Evolutionary conservation across 257 asterid genomes (phyloP).

Genomic region (Solanum chiquidenum): DNA sequence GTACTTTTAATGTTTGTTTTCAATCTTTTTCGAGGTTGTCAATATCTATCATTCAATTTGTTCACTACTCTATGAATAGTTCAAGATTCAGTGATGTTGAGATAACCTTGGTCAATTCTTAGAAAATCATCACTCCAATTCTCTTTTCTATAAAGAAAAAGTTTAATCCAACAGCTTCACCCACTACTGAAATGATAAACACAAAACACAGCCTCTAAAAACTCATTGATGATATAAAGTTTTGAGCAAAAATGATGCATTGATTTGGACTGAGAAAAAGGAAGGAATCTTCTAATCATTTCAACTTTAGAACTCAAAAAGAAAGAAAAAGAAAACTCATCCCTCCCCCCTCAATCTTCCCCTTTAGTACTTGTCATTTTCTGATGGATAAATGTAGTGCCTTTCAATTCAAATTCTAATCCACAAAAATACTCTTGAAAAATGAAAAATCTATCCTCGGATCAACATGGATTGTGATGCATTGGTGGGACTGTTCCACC

Average conservation of each 20-base stretch:
- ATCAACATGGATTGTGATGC: not conserved
- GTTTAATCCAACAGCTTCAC: constrained; percentile 4
- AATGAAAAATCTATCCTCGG: not conserved
- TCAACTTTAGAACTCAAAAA: constrained; percentile 4
- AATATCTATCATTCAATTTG: not conserved
- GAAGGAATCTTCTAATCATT: constrained; percentile 15
- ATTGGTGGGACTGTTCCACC: not conserved
- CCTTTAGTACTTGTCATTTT: not conserved
- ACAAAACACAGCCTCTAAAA: constrained; percentile 4
- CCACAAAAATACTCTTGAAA: not conserved
- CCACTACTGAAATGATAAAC: constrained; percentile 16
- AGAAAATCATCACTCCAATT: not conserved
- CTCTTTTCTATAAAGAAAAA: not conserved
- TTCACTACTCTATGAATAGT: not conserved
- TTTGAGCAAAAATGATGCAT: not conserved
- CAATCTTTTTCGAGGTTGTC: not conserved
- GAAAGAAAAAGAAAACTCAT: not conserved
- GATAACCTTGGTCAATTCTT: not conserved
- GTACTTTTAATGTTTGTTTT: not conserved
- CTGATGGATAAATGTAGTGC: not conserved
- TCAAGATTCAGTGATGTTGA: not conserved
- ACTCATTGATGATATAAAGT: not conserved
- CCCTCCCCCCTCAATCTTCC: not conserved
- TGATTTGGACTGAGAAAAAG: not conserved
- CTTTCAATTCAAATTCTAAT: not conserved